These are phyloP conservation scores for Fomitopsis serialis DNA, from an alignment of 768 basidiomycete species.

Conservation along the genomic window DNA sequence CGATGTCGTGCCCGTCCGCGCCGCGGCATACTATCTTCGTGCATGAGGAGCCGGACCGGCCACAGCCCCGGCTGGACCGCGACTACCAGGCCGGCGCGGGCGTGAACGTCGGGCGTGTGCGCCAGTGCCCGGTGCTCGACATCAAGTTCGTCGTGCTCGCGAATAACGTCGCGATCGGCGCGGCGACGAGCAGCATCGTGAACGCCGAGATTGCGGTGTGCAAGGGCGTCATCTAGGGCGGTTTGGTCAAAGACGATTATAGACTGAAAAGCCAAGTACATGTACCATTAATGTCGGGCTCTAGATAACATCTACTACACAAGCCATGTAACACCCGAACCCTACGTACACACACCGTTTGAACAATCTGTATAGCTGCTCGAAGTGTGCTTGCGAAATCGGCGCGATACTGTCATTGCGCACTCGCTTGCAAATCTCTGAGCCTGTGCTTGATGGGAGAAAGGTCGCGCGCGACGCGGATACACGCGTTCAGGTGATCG, in stretches of 20 bases:
- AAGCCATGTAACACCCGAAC: not conserved
- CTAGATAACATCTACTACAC: not conserved
- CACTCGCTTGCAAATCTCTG: no score
- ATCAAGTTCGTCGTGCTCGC: slow-evolving; percentile 92
- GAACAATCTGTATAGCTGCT: no score
- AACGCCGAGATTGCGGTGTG: slow-evolving; percentile 94
- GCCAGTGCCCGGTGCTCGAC: slow-evolving; percentile 89
- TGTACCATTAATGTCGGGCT: slow-evolving; percentile 1
- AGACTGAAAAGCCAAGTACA: slow-evolving; percentile 1
- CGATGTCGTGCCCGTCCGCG: slow-evolving; percentile 76
- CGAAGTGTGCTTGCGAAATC: no score
- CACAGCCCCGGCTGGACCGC: slow-evolving; percentile 90
- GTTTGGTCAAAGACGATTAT: not conserved
- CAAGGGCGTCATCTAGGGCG: slow-evolving; percentile 46
- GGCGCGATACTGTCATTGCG: no score
- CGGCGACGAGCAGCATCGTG: slow-evolving; percentile 94
- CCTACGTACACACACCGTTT: no score
- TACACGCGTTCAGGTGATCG: not conserved
- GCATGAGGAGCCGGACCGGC: slow-evolving; percentile 90
- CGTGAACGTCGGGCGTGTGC: slow-evolving; percentile 84
- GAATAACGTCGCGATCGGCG: slow-evolving; percentile 94
- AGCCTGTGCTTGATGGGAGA: no score
- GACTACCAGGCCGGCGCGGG: slow-evolving; percentile 89
- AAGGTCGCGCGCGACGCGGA: no score
- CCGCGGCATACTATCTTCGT: slow-evolving; percentile 82